Evolutionary conservation across 495 filamentous ascomycete species (phyloP), one percentile per base, ranked within the genome.

Genomic region (Aspergillus sclerotiicarbonarius): DNA sequence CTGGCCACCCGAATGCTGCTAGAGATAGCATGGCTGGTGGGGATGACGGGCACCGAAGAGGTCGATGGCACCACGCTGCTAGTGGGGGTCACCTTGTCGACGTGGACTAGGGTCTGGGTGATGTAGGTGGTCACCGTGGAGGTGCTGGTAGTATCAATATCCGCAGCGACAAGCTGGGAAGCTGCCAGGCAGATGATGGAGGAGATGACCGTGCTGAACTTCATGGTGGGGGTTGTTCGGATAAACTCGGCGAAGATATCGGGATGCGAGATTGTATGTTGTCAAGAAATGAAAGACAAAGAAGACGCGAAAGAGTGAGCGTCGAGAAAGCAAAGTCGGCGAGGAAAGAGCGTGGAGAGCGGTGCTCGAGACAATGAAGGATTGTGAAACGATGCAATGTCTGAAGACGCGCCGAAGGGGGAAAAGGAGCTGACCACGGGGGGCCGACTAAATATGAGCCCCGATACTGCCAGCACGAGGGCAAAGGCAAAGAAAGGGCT

Each of bases 111-210:
- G 33, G 72, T 75, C 53, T 65, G 68, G 52, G 72, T 75, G 54
- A 75, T 62, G 48, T 69, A 73, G 29, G 62, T 64, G 8, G 70
- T 75, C 7, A 60, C 41, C 32, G 62, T 64, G 10, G 70, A 72
- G 53, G 70, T 75, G 51, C 51, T 31, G 47, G 47, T 61, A 51
- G 60, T 66, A 4, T 57, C 53, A 18, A 57, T 58, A 20, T 63
- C 66, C 44, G 66, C 67, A 32, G 59, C 64, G 46, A 66, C 67
- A 29, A 71, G 46, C 51, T 66, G 68, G 58, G 70, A 59, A 29
- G 64, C 70, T 8, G 64, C 70, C 54, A 77, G 51, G 65, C 68
- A 75, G 67, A 75, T 64, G 51, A 72, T 48, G 50, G 72, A 71
- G 15, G 70, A 69, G 53, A 67, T 29, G 33, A 77, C 60, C 35